Evolutionary conservation across 1,139 yeast genomes (phyloP), one percentile per base, ranked within the genome.

Genomic region (Saccharomycopsis crataegensis): DNA sequence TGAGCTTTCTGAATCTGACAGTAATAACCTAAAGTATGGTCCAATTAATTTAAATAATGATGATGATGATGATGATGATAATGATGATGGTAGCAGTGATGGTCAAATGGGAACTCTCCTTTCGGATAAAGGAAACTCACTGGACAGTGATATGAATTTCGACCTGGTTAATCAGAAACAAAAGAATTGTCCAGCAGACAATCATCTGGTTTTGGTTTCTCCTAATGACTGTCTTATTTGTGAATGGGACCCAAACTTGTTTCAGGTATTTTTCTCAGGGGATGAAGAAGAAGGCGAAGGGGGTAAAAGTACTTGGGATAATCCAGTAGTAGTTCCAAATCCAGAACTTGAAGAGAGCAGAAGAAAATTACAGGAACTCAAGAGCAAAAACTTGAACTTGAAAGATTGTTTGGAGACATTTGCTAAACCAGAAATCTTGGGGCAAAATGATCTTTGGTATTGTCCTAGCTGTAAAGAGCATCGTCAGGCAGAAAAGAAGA

Each of bases 381-480:
- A 74, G 55, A 75, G 74, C 52, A 71, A 79, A n/a, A 73, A 74
- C 12, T 77, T 88, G 14, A 77, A 86, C 0, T 72, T 93, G 40
- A 78, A 80, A 59, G 94, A 87, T 61, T 93, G 98, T 64, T 69
- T 93, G 49, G 78, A 77, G 43, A 67, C 82, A 57, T 93, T 93
- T 65, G 82, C 95, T 31, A 80, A 81, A 52, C 85, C 95, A 0
- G 99, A 93, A 66, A 80, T 90, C 2, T 74, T 93, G 47, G 90
- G 97, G 11, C 87, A 88, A 52, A 86, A 88, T 57, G 98, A 93
- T 67, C 75, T 90, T 51, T 93, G 99, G 99, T 90, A 84, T 63
- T 93, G 99, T 67, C 95, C 97, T 1, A 70, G 74, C 32, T 93
- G 99, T 71, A 82, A 86, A 62, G 94, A 87, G 51, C 96, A 89